Evolutionary conservation across 495 filamentous ascomycete species (phyloP), one percentile per base, ranked within the genome.

Genomic region (Annulohypoxylon maeteangense): DNA sequence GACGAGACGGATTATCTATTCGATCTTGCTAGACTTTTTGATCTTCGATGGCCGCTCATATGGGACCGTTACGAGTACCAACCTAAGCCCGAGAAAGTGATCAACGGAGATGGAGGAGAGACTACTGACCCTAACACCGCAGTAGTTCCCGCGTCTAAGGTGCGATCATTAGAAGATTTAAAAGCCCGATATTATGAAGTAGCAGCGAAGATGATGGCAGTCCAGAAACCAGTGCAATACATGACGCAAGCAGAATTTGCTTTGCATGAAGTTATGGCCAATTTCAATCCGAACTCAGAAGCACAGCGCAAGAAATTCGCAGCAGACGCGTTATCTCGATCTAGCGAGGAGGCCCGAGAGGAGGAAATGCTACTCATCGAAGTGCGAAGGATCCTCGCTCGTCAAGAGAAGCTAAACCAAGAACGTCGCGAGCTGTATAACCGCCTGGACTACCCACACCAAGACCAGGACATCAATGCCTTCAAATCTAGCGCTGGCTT

Each of bases 1-100:
- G 91, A 94, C 56, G 95, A 99, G 78, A 98, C 95, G 4, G 93
- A 97, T 74, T 97, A 97, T 74, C 80, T 99, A 64, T 83, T 98
- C 75, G 80, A 88, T 25, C 73, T 95, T 25, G 91, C 85, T 10
- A 83, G 85, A 48, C 90, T 95, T 11, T 97, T 88, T 72, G 93
- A 95, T 70, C 82, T 97, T 47, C 89, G 94, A 61, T 99, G 95
- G 91, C 82, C 94, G 14, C 80, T 99, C n/a, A 93, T 99, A 48
- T 91, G 88, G 79, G 95, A 99, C 76, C 91, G 94, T 11, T 99
- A 97, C 79, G 92, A 97, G 22, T 97, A 89, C 73, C 79, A 83
- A 54, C 87, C 91, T 1, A 78, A 75, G 1, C 76, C 85, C 29
- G 78, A 60, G 6, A 54, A 48, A 16, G 45, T 48, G 29, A 75